Base-by-base conservation (phyloP, 1,284 basidiomycete species). In the Moesziomyces parantarcticus region DNA sequence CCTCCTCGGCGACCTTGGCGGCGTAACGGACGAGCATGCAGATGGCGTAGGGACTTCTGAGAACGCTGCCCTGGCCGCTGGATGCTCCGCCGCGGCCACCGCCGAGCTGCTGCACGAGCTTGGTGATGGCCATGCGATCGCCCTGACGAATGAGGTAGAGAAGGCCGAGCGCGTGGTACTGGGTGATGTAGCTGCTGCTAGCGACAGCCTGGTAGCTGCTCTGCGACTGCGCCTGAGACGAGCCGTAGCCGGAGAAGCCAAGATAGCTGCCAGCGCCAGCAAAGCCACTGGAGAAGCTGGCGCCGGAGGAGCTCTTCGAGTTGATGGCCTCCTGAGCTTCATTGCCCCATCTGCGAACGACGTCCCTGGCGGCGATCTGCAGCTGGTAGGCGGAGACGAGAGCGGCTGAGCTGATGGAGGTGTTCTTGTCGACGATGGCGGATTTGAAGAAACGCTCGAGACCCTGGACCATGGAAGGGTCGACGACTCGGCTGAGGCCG, bases 381-480 rank as follows among this genome's bases (percentile, higher is more conserved):
- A 99, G 89, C 85, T 99, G 96, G 84, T 99, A 99, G 8, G 97
- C 91, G 10, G 97, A 98, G 50, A 99, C 92, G 75, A 99, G 89
- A 9, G 97, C 94, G 26, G 96, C 94, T 22, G 94, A 95, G 6
- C 96, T 92, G 81, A 98, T 97, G 64, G 94, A 92, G 0, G 95
- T 90, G 81, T 94, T 97, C 70, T 92, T 91, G 87, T 99, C 97
- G 55, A 99, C 96, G 68, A 99, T 97, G 58, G 97, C 97, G 3
- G 97, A 93, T 85, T 98, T 99, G 89, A 98, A 99, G 89, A 97
- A 98, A 55, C 97, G 91, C 85, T 99, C 97, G 45, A 98, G 92
- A 73, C 94, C 94, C 89, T 99, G 96, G 1, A 95, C 92, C 93
- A 97, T 96, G 39, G 93, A 94, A 20, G 93, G 92, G 85, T 99